A percentile compares a stretch with the other conserved stretches of the same genome.
Evolutionary conservation across 179 eudicot species (phyloP).

Genomic region (Beta macrorhiza): DNA sequence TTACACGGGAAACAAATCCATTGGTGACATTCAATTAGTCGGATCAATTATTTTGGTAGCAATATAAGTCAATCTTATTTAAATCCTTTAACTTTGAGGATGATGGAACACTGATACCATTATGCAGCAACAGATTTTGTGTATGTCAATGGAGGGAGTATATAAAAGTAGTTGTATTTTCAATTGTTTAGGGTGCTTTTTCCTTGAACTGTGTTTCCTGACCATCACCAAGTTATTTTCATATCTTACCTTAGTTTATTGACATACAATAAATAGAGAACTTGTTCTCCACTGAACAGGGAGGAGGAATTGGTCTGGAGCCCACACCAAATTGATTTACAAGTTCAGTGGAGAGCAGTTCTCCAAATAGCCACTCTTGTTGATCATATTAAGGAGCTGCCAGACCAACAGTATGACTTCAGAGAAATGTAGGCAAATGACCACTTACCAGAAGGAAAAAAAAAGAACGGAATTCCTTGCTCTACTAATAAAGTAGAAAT

Average conservation of each 20-base stretch:
- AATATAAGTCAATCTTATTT: neutral
- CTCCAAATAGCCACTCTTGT: no score
- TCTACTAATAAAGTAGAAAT: neutral
- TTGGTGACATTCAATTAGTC: no score
- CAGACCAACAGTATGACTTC: neutral
- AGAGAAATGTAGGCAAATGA: neutral
- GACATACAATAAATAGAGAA: no score
- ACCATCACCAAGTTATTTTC: neutral
- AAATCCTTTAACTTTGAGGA: neutral
- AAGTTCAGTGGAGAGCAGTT: no score
- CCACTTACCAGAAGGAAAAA: no score
- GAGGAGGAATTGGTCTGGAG: no score
- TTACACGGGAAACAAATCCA: neutral
- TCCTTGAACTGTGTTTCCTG: neutral
- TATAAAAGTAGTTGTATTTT: neutral
- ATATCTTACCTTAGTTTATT: neutral
- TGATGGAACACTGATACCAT: neutral
- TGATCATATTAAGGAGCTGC: no score
- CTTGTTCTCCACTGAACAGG: no score
- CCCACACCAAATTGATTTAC: no score
- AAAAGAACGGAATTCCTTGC: neutral
- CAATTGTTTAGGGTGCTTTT: no score
- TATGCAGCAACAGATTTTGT: neutral
- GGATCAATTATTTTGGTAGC: neutral
- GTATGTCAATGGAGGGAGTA: neutral